Conservation (phyloP, 2,329 filamentous ascomycete genomes). For the Ustulina deusta region DNA sequence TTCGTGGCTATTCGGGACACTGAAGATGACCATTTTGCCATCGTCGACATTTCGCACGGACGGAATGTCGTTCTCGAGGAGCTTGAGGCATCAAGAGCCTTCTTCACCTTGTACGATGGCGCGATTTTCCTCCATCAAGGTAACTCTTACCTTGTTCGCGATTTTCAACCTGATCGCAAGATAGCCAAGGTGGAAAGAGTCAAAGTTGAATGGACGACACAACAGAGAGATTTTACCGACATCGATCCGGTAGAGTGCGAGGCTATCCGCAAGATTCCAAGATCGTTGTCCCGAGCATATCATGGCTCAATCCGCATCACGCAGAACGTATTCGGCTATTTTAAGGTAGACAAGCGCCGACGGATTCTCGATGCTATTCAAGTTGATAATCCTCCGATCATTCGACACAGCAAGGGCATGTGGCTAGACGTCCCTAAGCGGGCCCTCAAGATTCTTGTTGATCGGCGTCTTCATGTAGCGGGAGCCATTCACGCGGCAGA, state of each 20-base stretch:
- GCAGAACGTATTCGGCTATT: constrained; percentile 94
- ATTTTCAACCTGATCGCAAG: constrained; percentile 82
- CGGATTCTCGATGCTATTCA: constrained; percentile 91
- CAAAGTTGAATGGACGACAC: constrained; percentile 93
- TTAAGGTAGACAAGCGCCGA: constrained; percentile 90
- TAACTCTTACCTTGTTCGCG: constrained; percentile 89
- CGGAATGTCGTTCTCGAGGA: constrained; percentile 91
- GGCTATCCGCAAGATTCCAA: constrained; percentile 77
- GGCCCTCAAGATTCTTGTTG: constrained; percentile 82
- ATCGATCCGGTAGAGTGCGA: constrained; percentile 95
- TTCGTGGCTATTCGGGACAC: constrained; percentile 91
- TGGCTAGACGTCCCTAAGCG: constrained; percentile 90
- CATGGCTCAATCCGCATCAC: constrained; percentile 88
- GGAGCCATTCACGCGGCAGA: constrained; percentile 95
- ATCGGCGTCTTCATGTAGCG: constrained; percentile 80
- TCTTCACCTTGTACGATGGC: constrained; percentile 95
- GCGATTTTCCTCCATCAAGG: constrained; percentile 98
- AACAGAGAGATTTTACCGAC: constrained; percentile 92
- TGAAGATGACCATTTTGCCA: constrained; percentile 89
- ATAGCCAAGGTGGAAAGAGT: constrained; percentile 91
- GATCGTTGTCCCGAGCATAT: constrained; percentile 77
- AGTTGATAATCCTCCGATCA: constrained; percentile 92
- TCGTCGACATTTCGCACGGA: constrained; percentile 87
- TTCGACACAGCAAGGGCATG: constrained; percentile 87
- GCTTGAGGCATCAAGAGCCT: constrained; percentile 93